Conservation (phyloP, 164 flowering plant species). For the grape (Vitis vinifera) region DNA sequence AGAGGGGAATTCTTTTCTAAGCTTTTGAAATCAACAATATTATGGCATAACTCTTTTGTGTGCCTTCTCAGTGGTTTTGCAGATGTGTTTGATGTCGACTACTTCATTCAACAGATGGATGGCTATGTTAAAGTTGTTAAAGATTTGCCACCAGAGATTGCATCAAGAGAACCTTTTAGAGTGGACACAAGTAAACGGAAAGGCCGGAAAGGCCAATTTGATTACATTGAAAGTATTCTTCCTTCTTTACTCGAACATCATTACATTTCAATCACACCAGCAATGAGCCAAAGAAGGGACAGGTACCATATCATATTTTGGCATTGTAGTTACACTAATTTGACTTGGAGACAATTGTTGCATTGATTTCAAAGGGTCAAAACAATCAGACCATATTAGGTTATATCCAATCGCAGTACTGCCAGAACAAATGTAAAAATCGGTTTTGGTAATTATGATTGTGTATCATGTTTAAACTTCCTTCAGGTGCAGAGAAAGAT, state of each 20-base stretch:
- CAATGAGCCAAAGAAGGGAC: conserved; percentile 95
- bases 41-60: conserved; percentile 11
- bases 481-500: neutral
- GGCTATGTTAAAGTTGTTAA: conserved; percentile 70
- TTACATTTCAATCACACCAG: conserved; percentile 90
- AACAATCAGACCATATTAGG: too few species aligned
- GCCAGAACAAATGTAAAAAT: too few species aligned
- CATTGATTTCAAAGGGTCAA: too few species aligned
- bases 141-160: conserved; percentile 69
- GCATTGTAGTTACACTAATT: neutral
- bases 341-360: too few species aligned
- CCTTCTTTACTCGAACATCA: conserved; percentile 74
- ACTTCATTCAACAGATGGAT: conserved; percentile 75
- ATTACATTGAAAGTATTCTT: conserved; percentile 86
- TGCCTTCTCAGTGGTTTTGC: conserved; percentile 80
- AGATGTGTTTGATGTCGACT: conserved; percentile 96
- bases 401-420: too few species aligned
- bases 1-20: too few species aligned
- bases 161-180: conserved; percentile 66
- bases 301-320: conserved; percentile 40
- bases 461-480: neutral
- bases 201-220: conserved; percentile 96
- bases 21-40: too few species aligned
- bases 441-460: neutral
- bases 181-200: conserved; percentile 96